Conservation (phyloP, 352 stramenopile genomes). For the Globisporangium splendens region DNA sequence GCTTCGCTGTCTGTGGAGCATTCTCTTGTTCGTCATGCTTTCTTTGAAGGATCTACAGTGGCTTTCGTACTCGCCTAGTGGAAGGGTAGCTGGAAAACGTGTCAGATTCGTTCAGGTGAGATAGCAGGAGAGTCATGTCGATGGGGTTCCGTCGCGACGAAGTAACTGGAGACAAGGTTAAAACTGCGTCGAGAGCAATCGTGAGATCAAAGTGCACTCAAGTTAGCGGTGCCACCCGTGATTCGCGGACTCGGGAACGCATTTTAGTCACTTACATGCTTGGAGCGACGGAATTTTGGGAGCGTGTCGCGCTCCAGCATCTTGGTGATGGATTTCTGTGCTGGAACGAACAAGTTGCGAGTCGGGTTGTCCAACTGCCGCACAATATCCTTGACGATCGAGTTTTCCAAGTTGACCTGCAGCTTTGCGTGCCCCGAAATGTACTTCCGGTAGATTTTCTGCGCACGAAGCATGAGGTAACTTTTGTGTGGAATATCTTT, state of each 20-base stretch:
- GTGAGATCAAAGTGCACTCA: not conserved
- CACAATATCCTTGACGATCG: slow-evolving; percentile 53
- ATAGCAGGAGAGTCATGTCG: not conserved
- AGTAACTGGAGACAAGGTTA: slow-evolving; percentile 38
- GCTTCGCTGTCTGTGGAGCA: no score
- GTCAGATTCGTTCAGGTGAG: not conserved
- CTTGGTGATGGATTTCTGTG: slow-evolving; percentile 64
- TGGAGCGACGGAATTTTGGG: slow-evolving; percentile 68
- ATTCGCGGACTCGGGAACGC: no score
- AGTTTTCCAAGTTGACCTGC: slow-evolving; percentile 68
- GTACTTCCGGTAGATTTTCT: slow-evolving; percentile 83
- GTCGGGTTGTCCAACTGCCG: slow-evolving; percentile 49
- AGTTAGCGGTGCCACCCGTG: no score
- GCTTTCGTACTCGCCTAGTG: not conserved
- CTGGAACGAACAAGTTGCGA: slow-evolving; percentile 53
- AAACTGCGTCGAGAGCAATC: slow-evolving; percentile 17
- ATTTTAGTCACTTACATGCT: slow-evolving; percentile 39
- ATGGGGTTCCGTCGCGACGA: slow-evolving; percentile 11
- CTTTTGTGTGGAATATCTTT: slow-evolving; percentile 71
- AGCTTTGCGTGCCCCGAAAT: slow-evolving; percentile 59
- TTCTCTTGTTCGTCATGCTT: no score
- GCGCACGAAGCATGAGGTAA: slow-evolving; percentile 69
- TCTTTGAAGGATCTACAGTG: no score
- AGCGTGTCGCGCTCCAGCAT: slow-evolving; percentile 77
- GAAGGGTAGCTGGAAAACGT: no score